Evolutionary conservation across 148 eudicot genomes (phyloP), one percentile per base, ranked within the genome.

Genomic region (Rhododendron williamsianum): DNA sequence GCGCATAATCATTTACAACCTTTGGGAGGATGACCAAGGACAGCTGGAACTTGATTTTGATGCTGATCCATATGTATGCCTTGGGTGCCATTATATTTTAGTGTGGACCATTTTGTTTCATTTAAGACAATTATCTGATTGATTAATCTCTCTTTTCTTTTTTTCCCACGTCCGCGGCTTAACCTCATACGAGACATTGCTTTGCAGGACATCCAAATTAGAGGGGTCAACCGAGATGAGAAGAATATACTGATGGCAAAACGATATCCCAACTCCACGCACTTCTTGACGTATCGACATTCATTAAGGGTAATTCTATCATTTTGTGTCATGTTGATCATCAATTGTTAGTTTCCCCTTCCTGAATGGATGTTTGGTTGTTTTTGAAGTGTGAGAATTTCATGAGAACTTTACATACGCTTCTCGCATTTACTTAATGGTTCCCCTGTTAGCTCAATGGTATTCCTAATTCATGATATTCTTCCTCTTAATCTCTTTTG

Each of bases 1-100:
- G 12, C 96, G 96, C 36, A 88, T 96, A 80, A 83, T 96, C 52
- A 92, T 96, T 86, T 96, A 93, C 93, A 96, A 95, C 88, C 96
- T 96, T 71, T 96, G 99, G 99, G 99, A 96, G 90, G 98, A 96
- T 89, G 99, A 95, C 48, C 93, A 93, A 92, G 98, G 94, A 80
- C 87, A 85, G 48, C 81, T 91, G 67, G 99, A 96, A 83, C 93
- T 96, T 71, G 99, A 96, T 86, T 96, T 96, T 82, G 94, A 91
- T 76, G 80, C 94, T 87, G 99, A 94, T 90, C 91, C 79, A 87
- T 89, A 95, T 89, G 99, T 96, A 91, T 58, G 93, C 77, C 33
- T 54, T 63, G 67, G 58, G 7, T 11, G 35, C 80, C 27, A 36
- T 25, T 48, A n/a, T 27, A 33, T 83, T 21, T 5, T 15, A 63